Conservation (phyloP, 495 filamentous ascomycete species). For the Recurvomyces mirabilis region DNA sequence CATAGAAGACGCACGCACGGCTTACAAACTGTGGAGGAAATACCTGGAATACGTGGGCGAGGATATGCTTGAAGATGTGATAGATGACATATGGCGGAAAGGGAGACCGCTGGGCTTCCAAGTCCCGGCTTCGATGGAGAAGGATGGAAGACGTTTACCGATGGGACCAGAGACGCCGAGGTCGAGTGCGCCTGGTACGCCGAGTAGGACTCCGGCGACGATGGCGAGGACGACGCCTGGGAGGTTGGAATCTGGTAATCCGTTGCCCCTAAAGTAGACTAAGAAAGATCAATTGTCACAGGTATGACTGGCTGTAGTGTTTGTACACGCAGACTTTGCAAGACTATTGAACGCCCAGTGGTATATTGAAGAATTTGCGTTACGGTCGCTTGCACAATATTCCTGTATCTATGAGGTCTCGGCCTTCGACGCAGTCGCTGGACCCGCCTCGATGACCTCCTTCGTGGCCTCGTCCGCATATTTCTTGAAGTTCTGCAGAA, state of each 20-base stretch:
- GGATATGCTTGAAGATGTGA: constrained; percentile 63
- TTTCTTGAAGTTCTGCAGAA: constrained; percentile 73
- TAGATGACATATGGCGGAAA: constrained; percentile 69
- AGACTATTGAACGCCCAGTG: too few species aligned
- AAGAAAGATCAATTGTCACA: too few species aligned
- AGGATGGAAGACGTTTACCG: constrained; percentile 13
- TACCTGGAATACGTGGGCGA: constrained; percentile 80
- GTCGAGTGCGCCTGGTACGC: constrained; percentile 15
- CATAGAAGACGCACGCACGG: constrained; percentile 85
- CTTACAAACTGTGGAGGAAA: constrained; percentile 79
- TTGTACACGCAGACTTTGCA: too few species aligned
- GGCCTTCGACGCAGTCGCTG: too few species aligned
- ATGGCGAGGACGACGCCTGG: constrained; percentile 10
- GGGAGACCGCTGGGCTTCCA: constrained; percentile 64
- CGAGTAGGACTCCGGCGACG: constrained; percentile 6
- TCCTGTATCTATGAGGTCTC: too few species aligned
- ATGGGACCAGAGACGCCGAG: constrained; percentile 15
- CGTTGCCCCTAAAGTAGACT: too few species aligned
- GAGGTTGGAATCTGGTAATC: constrained; percentile 15
- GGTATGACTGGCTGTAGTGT: too few species aligned
- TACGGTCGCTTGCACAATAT: too few species aligned
- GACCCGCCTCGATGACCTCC: constrained; percentile 51
- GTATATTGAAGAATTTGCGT: too few species aligned
- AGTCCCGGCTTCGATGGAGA: constrained; percentile 39
- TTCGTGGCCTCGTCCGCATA: constrained; percentile 76